phyloP scores from a whole-genome alignment of 129 eudicot species.

The Lonicera japonica region DNA sequence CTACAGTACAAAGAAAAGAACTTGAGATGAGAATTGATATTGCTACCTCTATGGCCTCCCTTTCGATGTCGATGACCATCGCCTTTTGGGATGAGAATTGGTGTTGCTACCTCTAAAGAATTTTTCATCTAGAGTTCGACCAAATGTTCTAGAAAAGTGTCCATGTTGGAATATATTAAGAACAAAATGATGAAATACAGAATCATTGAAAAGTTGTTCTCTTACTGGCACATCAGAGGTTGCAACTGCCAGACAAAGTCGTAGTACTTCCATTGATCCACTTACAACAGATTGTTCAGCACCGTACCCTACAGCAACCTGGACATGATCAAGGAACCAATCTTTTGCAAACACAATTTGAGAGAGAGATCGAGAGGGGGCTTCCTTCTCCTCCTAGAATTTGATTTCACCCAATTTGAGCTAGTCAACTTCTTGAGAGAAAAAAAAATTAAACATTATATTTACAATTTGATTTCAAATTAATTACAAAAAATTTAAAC shows the following conservation, averaged over 20 bases:
- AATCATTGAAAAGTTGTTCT: conserved; percentile 93
- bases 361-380: too few relatives aligned
- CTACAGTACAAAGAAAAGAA: too few relatives aligned
- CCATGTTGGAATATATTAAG: conserved; percentile 81
- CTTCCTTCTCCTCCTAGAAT: too few relatives aligned
- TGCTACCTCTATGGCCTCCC: conserved; percentile 97
- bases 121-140: conserved; percentile 50
- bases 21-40: conserved; percentile 25
- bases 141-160: conserved; percentile 76
- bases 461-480: too few relatives aligned
- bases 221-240: conserved; percentile 97
- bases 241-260: conserved; percentile 98
- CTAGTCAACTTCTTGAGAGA: too few relatives aligned
- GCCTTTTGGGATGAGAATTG: conserved; percentile 68
- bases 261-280: conserved; percentile 94
- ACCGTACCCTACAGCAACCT: conserved; percentile 96
- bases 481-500: too few relatives aligned
- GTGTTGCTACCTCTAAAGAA: conserved; percentile 96
- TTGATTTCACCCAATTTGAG: too few relatives aligned
- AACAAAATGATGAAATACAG: conserved; percentile 79
- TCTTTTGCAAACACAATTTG: too few relatives aligned
- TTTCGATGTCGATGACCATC: conserved; percentile 86
- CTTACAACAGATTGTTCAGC: conserved; percentile 93
- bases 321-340: too few relatives aligned
- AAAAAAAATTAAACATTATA: too few relatives aligned